Base-by-base conservation (phyloP, 768 basidiomycete species). In the Daedalea quercina region DNA sequence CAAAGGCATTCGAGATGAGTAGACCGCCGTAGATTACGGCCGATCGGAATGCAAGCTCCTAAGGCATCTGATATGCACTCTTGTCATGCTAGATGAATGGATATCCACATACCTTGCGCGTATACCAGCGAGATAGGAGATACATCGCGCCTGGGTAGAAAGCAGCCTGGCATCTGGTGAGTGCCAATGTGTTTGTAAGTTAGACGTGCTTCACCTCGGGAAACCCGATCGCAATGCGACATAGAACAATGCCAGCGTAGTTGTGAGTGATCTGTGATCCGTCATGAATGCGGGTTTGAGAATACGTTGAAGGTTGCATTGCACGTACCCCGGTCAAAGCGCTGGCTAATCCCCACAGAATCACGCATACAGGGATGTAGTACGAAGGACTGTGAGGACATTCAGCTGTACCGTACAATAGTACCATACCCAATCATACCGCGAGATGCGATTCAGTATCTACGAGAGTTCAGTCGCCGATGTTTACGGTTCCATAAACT, bases 41-140 rank as follows among this genome's bases (percentile, higher is more conserved):
- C 2, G 78, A 76, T 33, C 84, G 77, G 52, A 85, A 76, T 0
- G 82, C 78, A n/a, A 86, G 67, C 68, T 86, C 83, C 80, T 85
- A 17, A 74, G 8, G 72, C 19, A 44, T 34, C 11, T 33, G 9
- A 22, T 43, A 42, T 42, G 44, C n/a, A 31, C 19, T 9, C 7
- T 26, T n/a, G 13, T 8, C 3, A 11, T 11, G 37, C 43, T n/a
- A 61, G 26, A 11, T 45, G 11, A 20, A n/a, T 43, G 15, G 41
- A 20, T 33, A 3, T 23, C 13, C 25, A 23, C 62, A 19, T 20
- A 69, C 69, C 60, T 58, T 68, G 9, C 67, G 62, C 2, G 68
- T 72, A 55, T 72, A 72, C 71, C 72, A 73, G 11, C 69, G 53
- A 0, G 69, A 70, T 2, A 67, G 60, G 13, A 73, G 63, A 52